These are phyloP conservation scores for Aspergillus clavatus DNA, from an alignment of 2,329 filamentous ascomycete genomes.

Conservation along the genomic window DNA sequence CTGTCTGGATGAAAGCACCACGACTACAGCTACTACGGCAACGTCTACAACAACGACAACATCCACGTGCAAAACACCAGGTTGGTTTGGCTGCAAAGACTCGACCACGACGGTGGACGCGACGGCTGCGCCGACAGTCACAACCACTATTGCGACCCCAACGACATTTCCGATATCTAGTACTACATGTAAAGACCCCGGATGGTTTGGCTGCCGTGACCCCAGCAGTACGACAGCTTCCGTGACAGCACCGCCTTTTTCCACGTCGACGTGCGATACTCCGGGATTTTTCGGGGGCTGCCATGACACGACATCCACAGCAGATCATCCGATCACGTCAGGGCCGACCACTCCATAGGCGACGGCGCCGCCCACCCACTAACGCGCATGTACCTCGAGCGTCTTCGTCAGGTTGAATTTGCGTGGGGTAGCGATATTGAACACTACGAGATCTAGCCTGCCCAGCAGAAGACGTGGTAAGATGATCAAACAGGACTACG, in stretches of 20 bases:
- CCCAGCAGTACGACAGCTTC: constrained; percentile 16
- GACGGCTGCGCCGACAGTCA: constrained; percentile 15
- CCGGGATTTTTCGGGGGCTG: constrained; percentile 58
- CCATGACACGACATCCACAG: constrained; percentile 36
- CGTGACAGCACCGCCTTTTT: constrained; percentile 12
- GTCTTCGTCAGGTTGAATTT: constrained; percentile 26
- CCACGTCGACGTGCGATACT: constrained; percentile 40
- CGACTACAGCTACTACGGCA: constrained; percentile 27
- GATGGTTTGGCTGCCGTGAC: constrained; percentile 36
- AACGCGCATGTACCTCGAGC: constrained; percentile 22
- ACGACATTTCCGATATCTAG: constrained; percentile 12
- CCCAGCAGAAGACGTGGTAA: not conserved
- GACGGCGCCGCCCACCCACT: constrained; percentile 16
- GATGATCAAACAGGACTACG: too few species aligned
- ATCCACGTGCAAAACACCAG: constrained; percentile 33
- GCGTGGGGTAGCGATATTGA: constrained; percentile 6
- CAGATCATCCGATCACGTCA: constrained; percentile 29
- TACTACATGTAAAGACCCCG: constrained; percentile 23
- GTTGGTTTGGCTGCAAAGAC: constrained; percentile 40
- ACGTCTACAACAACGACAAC: constrained; percentile 28
- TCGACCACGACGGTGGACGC: constrained; percentile 24
- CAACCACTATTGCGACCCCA: constrained; percentile 12
- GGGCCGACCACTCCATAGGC: constrained; percentile 20
- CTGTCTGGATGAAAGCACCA: constrained; percentile 34
- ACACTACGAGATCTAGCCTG: not conserved